A percentile compares a stretch with the other conserved stretches of the same genome.
These are phyloP conservation scores for Aphanocladium album DNA, from an alignment of 2,329 filamentous ascomycete species.

Conservation along the genomic window DNA sequence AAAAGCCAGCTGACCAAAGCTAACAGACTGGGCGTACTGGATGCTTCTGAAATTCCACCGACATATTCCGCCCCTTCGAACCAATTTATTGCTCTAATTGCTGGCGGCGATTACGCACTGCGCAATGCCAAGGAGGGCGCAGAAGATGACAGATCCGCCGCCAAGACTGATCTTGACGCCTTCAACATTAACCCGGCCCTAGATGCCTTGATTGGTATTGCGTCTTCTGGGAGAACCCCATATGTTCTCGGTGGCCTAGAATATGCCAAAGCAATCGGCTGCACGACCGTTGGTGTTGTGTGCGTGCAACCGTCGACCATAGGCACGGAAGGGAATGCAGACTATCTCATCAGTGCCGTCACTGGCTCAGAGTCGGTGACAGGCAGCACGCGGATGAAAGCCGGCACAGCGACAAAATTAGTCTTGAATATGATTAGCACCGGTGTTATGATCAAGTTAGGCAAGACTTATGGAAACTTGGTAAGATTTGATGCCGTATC, in stretches of 20 bases:
- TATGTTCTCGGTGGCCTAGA: slow-evolving; percentile 31
- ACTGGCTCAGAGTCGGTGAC: slow-evolving; percentile 39
- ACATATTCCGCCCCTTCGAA: slow-evolving; percentile 33
- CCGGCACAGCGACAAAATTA: slow-evolving; percentile 40
- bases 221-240: slow-evolving; percentile 37
- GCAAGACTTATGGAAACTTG: slow-evolving; percentile 39
- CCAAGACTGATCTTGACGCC: slow-evolving; percentile 25
- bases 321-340: slow-evolving; percentile 18
- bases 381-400: slow-evolving; percentile 42
- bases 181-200: slow-evolving; percentile 24
- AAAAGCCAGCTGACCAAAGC: background rate
- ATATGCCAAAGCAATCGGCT: slow-evolving; percentile 30
- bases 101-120: slow-evolving; percentile 36
- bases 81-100: slow-evolving; percentile 38
- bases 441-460: slow-evolving; percentile 34
- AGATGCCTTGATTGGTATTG: slow-evolving; percentile 37
- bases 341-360: slow-evolving; percentile 30
- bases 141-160: slow-evolving; percentile 31
- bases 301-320: slow-evolving; percentile 31
- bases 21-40: slow-evolving; percentile 33
- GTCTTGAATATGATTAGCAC: slow-evolving; percentile 38
- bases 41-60: slow-evolving; percentile 38
- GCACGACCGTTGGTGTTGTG: slow-evolving; percentile 33
- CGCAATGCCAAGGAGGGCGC: slow-evolving; percentile 36
- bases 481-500: slow-evolving; percentile 21